Evolutionary conservation across 2,329 filamentous ascomycete genomes (phyloP), one percentile per base, ranked within the genome.

Genomic region (Phoma sp.): DNA sequence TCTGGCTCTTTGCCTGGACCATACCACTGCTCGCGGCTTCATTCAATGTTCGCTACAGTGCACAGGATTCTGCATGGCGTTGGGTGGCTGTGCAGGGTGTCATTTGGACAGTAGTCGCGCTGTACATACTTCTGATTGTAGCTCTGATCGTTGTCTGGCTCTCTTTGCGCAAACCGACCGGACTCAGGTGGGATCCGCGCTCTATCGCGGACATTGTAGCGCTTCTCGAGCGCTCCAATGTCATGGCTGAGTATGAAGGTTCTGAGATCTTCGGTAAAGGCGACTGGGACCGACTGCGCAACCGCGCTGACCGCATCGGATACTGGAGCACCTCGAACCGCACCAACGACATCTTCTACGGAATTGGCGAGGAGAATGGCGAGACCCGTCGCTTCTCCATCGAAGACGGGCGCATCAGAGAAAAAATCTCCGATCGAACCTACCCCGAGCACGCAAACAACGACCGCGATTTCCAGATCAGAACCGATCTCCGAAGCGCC

Each of bases 181-280:
- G 92, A 0, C 78, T 96, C 58, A 83, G 89, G 67, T 97, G 93
- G 93, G 91, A 96, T 69, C 84, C 91, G 2, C 82, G 88, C 40
- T 93, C 88, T 23, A 78, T 97, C 7, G 93, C 90, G 3, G 92
- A 97, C 69, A 78, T 96, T 33, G 82, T 95, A 38, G 85, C 88
- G 1, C 80, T 97, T 9, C 81, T 96, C 24, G 88, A 91, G 60
- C 85, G 89, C 55, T 93, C 90, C 60, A 96, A 96, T 73, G 86
- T 88, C 14, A 81, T 92, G 43, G 79, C 81, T 22, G 88, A 89
- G 65, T 96, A 92, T 72, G 80, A 83, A 10, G 85, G 85, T 3
- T 86, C 87, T 0, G 89, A 93, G 64, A 84, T 85, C 0, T 81
- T 86, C 38, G 74, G 76, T 7, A 79, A 80, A 42, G 67, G 75